phyloP scores from a whole-genome alignment of 2,329 filamentous ascomycete species.

The Laburnicola sp. region DNA sequence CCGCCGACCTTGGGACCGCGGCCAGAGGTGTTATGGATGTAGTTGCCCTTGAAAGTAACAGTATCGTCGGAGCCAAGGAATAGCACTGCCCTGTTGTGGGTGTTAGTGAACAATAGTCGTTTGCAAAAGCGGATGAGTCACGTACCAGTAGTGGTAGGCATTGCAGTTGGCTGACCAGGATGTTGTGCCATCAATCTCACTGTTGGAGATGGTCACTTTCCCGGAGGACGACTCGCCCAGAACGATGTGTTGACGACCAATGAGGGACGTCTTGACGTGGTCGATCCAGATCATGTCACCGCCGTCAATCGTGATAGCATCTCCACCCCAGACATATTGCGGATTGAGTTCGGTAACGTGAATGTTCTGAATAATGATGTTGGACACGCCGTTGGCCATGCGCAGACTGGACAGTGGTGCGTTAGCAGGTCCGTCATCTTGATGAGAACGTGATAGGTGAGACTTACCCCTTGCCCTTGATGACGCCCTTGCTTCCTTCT shows the following conservation, averaged over 20 bases:
- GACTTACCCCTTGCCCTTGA: no score
- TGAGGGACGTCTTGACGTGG: slow-evolving; percentile 20
- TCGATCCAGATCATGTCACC: slow-evolving; percentile 42
- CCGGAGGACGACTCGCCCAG: slow-evolving; percentile 12
- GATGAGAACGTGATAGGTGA: no score
- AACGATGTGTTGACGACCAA: slow-evolving; percentile 22
- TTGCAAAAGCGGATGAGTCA: no score
- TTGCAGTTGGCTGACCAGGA: slow-evolving; percentile 22
- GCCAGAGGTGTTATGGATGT: slow-evolving; percentile 22
- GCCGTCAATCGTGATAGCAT: slow-evolving; percentile 40
- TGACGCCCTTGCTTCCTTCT: slow-evolving; percentile 42
- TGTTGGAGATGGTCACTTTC: slow-evolving; percentile 24
- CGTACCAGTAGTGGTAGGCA: slow-evolving; percentile 23
- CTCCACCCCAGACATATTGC: slow-evolving; percentile 45
- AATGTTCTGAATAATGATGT: slow-evolving; percentile 47
- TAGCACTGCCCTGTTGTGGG: no score
- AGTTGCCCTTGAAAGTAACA: slow-evolving; percentile 23
- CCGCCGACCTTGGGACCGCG: slow-evolving; percentile 21
- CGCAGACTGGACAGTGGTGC: no score
- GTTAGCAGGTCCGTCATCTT: no score
- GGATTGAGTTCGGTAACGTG: slow-evolving; percentile 44
- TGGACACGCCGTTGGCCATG: no score
- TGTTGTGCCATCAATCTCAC: slow-evolving; percentile 22
- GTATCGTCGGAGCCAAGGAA: slow-evolving; percentile 18
- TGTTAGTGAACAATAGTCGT: no score